phyloP scores from a whole-genome alignment of 192 early-diverging fungal genomes.

The Coemansia sp. region DNA sequence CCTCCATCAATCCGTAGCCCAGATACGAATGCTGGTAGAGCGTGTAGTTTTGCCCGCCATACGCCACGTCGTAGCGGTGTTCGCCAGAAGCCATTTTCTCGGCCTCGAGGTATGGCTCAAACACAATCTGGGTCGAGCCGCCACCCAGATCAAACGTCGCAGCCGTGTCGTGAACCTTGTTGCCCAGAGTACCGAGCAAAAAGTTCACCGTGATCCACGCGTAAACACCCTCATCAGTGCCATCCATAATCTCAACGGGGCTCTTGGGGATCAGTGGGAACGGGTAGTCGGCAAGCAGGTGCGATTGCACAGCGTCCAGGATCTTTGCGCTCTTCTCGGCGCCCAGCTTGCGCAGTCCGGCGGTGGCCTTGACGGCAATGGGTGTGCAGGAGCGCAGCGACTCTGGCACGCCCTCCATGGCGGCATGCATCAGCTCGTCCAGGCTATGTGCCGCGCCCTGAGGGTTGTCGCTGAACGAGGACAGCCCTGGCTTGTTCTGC shows the following conservation, averaged over 20 bases:
- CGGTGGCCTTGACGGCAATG: constrained; percentile 93
- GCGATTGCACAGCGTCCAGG: constrained; percentile 63
- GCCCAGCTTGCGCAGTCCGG: constrained; percentile 82
- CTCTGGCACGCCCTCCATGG: constrained; percentile 69
- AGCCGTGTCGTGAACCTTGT: constrained; percentile 59
- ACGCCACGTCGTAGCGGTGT: constrained; percentile 67
- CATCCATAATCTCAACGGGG: constrained; percentile 90
- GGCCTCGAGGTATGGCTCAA: constrained; percentile 71
- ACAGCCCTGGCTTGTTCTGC: constrained; percentile 81
- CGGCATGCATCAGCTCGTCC: constrained; percentile 70
- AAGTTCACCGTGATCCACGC: constrained; percentile 99
- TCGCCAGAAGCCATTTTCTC: constrained; percentile 58
- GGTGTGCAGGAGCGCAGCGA: constrained; percentile 77
- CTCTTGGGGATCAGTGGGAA: constrained; percentile 70
- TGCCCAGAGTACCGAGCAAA: constrained; percentile 66
- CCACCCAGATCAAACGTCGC: constrained; percentile 97
- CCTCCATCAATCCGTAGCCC: constrained; percentile 87
- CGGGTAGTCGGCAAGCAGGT: constrained; percentile 70
- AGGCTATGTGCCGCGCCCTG: constrained; percentile 76
- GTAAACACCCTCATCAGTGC: constrained; percentile 96
- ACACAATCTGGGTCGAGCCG: constrained; percentile 96
- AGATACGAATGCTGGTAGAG: constrained; percentile 97
- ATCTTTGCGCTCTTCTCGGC: constrained; percentile 67
- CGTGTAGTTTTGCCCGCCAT: constrained; percentile 65
- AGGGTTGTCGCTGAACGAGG: constrained; percentile 64